Conservation (phyloP, 2,329 filamentous ascomycete species). For the Fusarium sp. region DNA sequence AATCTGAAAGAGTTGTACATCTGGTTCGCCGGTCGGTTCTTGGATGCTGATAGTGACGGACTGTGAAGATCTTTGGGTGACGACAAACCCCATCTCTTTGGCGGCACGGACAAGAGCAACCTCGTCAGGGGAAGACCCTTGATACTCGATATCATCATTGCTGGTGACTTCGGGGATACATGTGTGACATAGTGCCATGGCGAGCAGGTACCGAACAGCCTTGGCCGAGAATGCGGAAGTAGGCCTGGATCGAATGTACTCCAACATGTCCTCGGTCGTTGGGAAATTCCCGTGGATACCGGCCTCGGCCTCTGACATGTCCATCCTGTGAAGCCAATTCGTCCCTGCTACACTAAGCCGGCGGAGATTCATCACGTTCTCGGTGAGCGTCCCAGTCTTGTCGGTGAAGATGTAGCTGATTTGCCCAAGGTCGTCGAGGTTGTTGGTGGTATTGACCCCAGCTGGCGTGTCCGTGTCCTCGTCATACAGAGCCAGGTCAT, state of each 20-base stretch:
- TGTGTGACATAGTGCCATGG: neutral
- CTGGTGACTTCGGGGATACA: neutral
- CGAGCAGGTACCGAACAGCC: neutral
- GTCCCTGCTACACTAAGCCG: neutral
- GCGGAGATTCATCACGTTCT: neutral
- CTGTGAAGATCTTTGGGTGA: neutral
- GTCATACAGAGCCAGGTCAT: neutral
- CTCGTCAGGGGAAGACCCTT: neutral
- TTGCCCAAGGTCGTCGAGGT: neutral
- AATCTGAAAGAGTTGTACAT: constrained; percentile 69
- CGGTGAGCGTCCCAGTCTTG: neutral
- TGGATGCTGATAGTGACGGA: neutral
- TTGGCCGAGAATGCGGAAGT: neutral
- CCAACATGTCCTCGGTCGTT: neutral
- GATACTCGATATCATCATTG: neutral
- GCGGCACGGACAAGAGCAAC: neutral
- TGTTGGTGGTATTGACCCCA: neutral
- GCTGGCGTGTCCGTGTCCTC: neutral
- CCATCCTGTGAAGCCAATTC: neutral
- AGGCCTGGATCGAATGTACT: neutral
- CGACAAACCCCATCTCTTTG: neutral
- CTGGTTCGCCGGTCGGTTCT: neutral
- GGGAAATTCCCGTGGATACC: neutral
- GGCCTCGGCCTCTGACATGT: neutral
- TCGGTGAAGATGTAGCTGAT: neutral